These are phyloP conservation scores for Boechera divaricarpa DNA, from an alignment of 345 rosid genomes.

Conservation along the genomic window DNA sequence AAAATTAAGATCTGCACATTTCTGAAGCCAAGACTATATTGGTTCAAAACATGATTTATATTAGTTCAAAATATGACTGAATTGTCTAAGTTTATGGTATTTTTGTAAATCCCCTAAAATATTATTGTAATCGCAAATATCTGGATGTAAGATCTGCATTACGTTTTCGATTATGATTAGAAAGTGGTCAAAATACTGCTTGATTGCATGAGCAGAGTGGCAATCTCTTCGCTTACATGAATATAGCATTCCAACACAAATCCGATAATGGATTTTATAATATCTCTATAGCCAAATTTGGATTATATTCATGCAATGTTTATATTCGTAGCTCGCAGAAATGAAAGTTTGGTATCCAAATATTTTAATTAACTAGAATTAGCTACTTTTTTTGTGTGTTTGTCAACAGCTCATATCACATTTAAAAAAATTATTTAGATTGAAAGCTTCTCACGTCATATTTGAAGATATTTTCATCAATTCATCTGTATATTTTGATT, in stretches of 20 bases:
- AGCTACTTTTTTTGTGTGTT: background rate
- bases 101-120: background rate
- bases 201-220: background rate
- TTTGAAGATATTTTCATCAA: conserved; percentile 28
- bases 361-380: background rate
- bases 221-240: background rate
- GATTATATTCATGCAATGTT: background rate
- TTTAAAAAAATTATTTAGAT: background rate
- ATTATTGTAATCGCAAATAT: background rate
- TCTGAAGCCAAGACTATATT: background rate
- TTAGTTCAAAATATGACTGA: background rate
- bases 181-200: background rate
- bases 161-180: background rate
- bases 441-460: conserved; percentile 9
- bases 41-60: background rate
- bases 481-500: background rate
- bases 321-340: background rate
- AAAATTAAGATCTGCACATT: background rate
- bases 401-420: background rate
- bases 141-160: background rate
- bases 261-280: background rate
- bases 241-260: background rate
- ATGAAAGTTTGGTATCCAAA: background rate
- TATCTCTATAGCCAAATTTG: background rate
- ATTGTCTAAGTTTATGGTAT: background rate